Percentiles rank a stretch among this genome's conserved stretches.
Conservation (phyloP, 331 rosid species). For the Acacia pycnantha region DNA sequence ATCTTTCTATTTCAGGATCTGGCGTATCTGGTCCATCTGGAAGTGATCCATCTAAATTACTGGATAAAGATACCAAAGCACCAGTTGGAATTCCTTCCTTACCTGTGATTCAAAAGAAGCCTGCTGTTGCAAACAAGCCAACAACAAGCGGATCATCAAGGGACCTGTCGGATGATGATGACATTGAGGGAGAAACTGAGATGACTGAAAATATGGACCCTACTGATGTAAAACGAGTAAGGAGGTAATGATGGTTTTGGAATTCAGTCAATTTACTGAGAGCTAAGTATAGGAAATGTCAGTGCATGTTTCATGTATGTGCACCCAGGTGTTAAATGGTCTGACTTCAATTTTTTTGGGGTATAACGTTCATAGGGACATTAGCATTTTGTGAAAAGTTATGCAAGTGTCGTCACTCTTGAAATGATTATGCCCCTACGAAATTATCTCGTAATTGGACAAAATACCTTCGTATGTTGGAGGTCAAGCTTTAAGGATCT, state of each 20-base stretch:
- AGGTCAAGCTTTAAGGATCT: conserved; percentile 11
- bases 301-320: conserved; percentile 10
- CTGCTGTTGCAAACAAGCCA: conserved; percentile 42
- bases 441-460: not conserved
- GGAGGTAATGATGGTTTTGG: conserved; percentile 64
- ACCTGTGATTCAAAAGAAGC: conserved; percentile 40
- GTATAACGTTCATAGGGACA: not conserved
- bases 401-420: not conserved
- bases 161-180: conserved; percentile 86
- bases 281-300: conserved; percentile 15
- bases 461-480: not conserved
- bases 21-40: conserved; percentile 46
- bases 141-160: conserved; percentile 82
- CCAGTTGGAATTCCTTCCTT: conserved; percentile 43
- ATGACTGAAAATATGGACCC: conserved; percentile 58
- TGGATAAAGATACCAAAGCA: conserved; percentile 54
- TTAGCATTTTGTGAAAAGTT: not conserved
- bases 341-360: not conserved
- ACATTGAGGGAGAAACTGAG: conserved; percentile 76
- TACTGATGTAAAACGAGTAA: conserved; percentile 77
- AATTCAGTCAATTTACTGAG: conserved; percentile 23
- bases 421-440: not conserved
- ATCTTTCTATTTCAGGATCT: conserved; percentile 46
- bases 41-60: conserved; percentile 52
- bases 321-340: conserved; percentile 1